These are phyloP conservation scores for Bombardia bombarda DNA, from an alignment of 495 filamentous ascomycete genomes.

Conservation along the genomic window DNA sequence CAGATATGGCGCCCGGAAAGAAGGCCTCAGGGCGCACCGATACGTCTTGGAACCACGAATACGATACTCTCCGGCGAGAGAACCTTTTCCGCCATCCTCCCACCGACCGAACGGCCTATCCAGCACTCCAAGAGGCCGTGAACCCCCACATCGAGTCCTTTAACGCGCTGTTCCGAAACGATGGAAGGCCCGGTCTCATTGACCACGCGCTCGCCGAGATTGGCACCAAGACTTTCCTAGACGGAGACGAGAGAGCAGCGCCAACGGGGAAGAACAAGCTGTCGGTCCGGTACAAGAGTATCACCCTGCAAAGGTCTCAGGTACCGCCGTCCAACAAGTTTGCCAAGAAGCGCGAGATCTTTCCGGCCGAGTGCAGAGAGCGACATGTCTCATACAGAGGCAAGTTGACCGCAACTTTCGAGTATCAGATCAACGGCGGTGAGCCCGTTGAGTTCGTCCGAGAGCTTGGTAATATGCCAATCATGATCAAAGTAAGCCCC, in stretches of 20 bases:
- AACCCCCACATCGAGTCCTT: constrained; percentile 90
- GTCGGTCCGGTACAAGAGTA: constrained; percentile 62
- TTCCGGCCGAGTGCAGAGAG: constrained; percentile 90
- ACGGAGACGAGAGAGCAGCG: constrained; percentile 55
- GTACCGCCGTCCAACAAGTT: constrained; percentile 75
- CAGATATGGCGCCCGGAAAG: constrained; percentile 13
- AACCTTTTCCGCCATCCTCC: constrained; percentile 83
- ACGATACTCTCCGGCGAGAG: constrained; percentile 73
- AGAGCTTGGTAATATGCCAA: constrained; percentile 80
- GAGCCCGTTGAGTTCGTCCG: constrained; percentile 70
- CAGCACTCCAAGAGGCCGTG: constrained; percentile 71
- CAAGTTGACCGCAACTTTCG: constrained; percentile 68
- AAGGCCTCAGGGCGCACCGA: constrained; percentile 50
- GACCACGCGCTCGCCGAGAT: constrained; percentile 78
- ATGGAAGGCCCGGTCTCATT: constrained; percentile 55
- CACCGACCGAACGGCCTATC: constrained; percentile 79
- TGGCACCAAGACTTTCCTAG: constrained; percentile 77
- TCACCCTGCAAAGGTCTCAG: constrained; percentile 68
- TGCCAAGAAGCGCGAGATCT: constrained; percentile 71
- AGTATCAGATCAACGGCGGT: constrained; percentile 78
- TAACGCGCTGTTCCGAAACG: constrained; percentile 76
- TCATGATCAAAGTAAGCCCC: constrained; percentile 73
- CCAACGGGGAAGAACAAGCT: constrained; percentile 59
- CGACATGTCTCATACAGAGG: constrained; percentile 88
- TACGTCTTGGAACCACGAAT: constrained; percentile 72